phyloP scores from a whole-genome alignment of 345 rosid genomes.

The Trapa incisa region DNA sequence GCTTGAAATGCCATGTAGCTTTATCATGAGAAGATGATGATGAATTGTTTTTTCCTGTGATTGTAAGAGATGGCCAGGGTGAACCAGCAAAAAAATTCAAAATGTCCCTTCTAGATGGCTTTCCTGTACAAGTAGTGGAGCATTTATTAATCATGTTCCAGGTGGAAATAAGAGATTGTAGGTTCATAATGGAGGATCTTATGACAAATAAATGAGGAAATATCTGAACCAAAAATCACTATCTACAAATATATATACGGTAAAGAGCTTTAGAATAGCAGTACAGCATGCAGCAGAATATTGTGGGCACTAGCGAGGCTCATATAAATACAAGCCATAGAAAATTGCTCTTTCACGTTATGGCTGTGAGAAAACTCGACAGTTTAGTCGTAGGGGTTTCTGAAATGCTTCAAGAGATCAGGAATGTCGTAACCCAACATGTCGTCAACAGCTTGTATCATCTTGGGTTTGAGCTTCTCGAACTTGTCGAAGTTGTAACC shows the following conservation, averaged over 20 bases:
- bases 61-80: no score
- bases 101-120: no score
- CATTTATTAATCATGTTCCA: no score
- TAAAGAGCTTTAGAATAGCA: not conserved
- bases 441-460: conserved; percentile 80
- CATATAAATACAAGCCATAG: not conserved
- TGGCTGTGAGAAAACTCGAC: no score
- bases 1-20: no score
- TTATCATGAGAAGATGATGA: no score
- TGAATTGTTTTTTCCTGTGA: no score
- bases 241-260: not conserved
- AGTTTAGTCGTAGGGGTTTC: conserved; percentile 61
- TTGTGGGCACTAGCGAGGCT: not conserved
- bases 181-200: no score
- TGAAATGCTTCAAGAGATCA: conserved; percentile 62
- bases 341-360: not conserved
- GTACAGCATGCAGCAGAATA: not conserved
- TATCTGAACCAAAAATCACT: no score
- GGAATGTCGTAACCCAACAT: conserved; percentile 94
- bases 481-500: conserved; percentile 80
- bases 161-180: no score
- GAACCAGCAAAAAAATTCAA: no score
- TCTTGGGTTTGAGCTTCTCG: conserved; percentile 81
- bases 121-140: no score
- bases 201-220: not conserved